Conservation (phyloP, 306 rosid species). For the Vigna reflexopilosa region DNA sequence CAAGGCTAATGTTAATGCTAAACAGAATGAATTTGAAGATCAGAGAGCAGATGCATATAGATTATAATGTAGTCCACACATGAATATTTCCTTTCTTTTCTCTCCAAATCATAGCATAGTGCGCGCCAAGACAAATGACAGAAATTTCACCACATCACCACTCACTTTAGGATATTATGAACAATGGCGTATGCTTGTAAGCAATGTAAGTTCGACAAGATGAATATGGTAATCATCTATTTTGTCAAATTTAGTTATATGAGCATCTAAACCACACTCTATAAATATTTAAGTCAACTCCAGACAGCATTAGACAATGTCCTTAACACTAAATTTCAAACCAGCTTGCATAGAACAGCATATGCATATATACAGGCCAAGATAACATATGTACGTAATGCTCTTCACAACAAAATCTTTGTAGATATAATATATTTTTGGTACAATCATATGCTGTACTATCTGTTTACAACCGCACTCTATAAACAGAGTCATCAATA, state of each 20-base stretch:
- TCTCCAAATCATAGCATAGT: not conserved
- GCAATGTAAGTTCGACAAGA: not conserved
- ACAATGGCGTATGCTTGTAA: not conserved
- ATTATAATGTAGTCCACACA: conserved; percentile 6
- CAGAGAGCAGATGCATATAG: not conserved
- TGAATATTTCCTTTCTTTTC: not conserved
- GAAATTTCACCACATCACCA: not conserved
- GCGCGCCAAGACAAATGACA: not conserved
- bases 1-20: not conserved
- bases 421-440: not conserved
- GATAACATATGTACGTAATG: not conserved
- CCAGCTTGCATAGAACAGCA: not conserved
- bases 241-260: not conserved
- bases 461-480: not conserved
- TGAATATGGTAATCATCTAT: not conserved
- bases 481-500: conserved; percentile 2
- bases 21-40: not conserved
- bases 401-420: not conserved
- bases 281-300: not conserved
- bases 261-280: not conserved
- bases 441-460: not conserved
- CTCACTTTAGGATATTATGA: not conserved
- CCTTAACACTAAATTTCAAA: not conserved
- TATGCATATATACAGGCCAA: not conserved
- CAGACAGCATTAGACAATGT: not conserved